Evolutionary conservation across 1,139 yeast species (phyloP), one percentile per base, ranked within the genome.

Genomic region (Scheffersomyces segobiensis): DNA sequence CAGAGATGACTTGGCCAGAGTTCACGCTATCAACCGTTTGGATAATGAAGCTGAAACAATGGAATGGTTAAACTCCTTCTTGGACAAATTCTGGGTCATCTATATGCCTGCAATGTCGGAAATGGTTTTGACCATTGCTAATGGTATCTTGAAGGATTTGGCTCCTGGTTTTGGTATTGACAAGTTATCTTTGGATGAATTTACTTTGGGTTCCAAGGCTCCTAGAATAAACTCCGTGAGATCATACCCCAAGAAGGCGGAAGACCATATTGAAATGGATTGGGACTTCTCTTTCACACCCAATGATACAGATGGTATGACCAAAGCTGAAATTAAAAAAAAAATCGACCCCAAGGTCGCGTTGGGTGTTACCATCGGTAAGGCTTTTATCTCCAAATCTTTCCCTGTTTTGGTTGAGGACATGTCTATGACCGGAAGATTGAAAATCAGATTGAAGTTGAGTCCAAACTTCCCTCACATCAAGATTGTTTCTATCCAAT

Each of bases 71-170:
- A 90, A 90, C 67, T 84, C 87, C 24, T 89, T 90, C 66, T 73
- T 89, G 71, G 87, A 87, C 55, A 90, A 89, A 71, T 89, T 90
- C 68, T 90, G 96, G 96, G 90, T 88, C 58, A 88, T 89, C 62
- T 89, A 89, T 66, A 89, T 90, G 96, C 95, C 95, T 50, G 91
- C 91, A 0, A 77, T 90, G 57, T 87, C 92, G n/a, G 91, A 88
- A 66, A 87, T 85, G 71, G 95, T 89, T 39, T 81, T 86, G 74
- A 83, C 81, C 56, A 85, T 83, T 67, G 88, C 91, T 19, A 89
- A 88, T 66, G 87, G 85, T 51, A 79, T 83, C 39, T 75, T 90
- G 70, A 84, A 86, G 58, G 93, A 85, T 67, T 86, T 86, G 63
- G 91, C 89, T 17, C 95, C 96, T 19, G 96, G 96, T 50, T 87